A percentile compares a stretch with the other conserved stretches of the same genome.
phyloP scores from a whole-genome alignment of 768 basidiomycete genomes.

The Saitozyma sp. region DNA sequence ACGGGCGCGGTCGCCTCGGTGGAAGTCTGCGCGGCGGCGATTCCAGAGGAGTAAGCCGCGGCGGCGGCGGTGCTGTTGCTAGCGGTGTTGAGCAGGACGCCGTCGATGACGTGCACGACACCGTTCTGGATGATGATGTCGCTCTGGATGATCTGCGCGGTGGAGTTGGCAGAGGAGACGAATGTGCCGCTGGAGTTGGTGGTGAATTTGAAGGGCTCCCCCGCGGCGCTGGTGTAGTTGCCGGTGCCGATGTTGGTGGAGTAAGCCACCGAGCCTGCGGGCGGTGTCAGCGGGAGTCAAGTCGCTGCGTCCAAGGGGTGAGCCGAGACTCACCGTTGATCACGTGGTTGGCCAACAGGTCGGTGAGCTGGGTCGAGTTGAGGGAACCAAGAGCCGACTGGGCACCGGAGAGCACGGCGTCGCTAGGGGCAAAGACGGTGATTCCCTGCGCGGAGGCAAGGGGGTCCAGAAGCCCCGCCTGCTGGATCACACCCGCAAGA shows the following conservation, averaged over 20 bases:
- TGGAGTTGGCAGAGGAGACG: constrained; percentile 58
- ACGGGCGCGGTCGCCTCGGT: constrained; percentile 31
- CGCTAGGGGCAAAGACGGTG: constrained; percentile 68
- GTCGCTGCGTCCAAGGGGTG: too few relatives aligned
- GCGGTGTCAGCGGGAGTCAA: background rate
- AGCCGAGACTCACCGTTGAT: constrained; percentile 60
- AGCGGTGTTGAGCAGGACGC: constrained; percentile 50
- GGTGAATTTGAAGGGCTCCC: constrained; percentile 59
- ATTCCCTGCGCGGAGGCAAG: constrained; percentile 59
- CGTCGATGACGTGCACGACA: constrained; percentile 61
- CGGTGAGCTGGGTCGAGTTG: constrained; percentile 58
- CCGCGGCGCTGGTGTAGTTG: constrained; percentile 61
- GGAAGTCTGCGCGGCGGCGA: constrained; percentile 34
- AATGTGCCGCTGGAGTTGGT: constrained; percentile 64
- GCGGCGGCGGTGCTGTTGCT: constrained; percentile 49
- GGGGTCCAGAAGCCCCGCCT: constrained; percentile 53
- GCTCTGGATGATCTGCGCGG: constrained; percentile 61
- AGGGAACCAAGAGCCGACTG: constrained; percentile 50
- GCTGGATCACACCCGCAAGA: constrained; percentile 50
- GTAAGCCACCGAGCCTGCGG: constrained; percentile 59
- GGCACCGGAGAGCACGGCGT: constrained; percentile 58
- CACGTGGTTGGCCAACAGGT: constrained; percentile 65
- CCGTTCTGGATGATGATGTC: constrained; percentile 69
- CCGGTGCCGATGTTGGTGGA: constrained; percentile 57
- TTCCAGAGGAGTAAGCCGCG: constrained; percentile 41